phyloP scores from a whole-genome alignment of 2,329 filamentous ascomycete genomes.

The Pezicula radicicola region DNA sequence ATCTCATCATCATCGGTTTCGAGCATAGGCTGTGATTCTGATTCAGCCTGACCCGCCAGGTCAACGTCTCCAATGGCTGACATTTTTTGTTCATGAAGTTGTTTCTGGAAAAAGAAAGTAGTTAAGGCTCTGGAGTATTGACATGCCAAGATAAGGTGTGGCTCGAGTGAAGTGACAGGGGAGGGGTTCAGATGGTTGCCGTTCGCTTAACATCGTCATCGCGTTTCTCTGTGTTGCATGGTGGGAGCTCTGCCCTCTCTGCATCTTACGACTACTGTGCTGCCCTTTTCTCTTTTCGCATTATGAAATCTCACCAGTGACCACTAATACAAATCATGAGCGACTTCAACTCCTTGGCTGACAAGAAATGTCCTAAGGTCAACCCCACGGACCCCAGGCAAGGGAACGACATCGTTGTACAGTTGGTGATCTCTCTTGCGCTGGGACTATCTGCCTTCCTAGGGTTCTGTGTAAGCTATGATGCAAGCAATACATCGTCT shows the following conservation, averaged over 20 bases:
- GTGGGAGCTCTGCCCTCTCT: no score
- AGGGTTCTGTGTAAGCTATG: slow-evolving; percentile 65
- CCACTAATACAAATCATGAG: slow-evolving; percentile 7
- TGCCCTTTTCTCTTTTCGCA: neutral
- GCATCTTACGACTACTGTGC: no score
- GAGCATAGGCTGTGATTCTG: neutral
- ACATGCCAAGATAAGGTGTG: neutral
- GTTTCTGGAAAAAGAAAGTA: neutral
- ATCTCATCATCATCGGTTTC: neutral
- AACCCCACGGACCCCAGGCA: slow-evolving; percentile 25
- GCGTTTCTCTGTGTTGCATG: no score
- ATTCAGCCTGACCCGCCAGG: no score
- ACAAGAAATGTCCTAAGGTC: slow-evolving; percentile 13
- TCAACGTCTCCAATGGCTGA: neutral
- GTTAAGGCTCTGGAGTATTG: neutral
- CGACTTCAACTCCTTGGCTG: slow-evolving; percentile 8
- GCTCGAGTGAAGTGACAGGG: neutral
- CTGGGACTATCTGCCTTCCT: slow-evolving; percentile 71
- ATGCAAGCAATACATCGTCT: neutral
- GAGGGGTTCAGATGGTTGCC: neutral
- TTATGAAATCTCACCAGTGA: neutral
- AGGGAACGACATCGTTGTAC: slow-evolving; percentile 40
- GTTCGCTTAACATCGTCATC: neutral
- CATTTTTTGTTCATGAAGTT: neutral
- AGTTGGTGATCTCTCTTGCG: slow-evolving; percentile 69